Conservation (phyloP, 495 filamentous ascomycete species). For the Penicillium flavigenum region DNA sequence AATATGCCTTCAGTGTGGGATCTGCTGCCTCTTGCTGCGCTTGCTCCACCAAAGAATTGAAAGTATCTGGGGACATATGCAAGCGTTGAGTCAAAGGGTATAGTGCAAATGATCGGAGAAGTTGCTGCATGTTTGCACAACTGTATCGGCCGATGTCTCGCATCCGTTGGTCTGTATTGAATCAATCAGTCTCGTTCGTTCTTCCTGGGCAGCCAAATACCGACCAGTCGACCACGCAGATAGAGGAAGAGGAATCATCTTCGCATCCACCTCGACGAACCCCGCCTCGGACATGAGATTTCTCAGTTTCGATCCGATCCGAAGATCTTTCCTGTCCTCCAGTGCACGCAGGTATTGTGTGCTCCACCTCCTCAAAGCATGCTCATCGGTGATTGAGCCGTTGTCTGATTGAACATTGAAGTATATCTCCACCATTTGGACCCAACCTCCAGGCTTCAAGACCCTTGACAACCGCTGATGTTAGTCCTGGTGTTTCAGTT, state of each 20-base stretch:
- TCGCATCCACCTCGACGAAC: conserved; percentile 67
- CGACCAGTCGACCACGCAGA: conserved; percentile 73
- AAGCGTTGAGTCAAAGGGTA: conserved; percentile 60
- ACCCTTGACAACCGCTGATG: conserved; percentile 40
- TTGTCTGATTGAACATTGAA: conserved; percentile 89
- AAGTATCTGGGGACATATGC: conserved; percentile 61
- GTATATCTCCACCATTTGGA: conserved; percentile 88
- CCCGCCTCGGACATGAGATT: conserved; percentile 65
- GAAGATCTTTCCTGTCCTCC: conserved; percentile 67
- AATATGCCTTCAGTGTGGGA: conserved; percentile 68
- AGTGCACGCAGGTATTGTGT: conserved; percentile 64
- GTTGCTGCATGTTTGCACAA: conserved; percentile 56
- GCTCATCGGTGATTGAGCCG: conserved; percentile 68
- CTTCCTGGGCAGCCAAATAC: conserved; percentile 15
- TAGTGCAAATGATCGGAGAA: conserved; percentile 61
- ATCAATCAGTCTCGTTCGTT: conserved; percentile 6
- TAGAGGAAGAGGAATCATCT: conserved; percentile 70
- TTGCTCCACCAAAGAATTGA: conserved; percentile 62
- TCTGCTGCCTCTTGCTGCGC: conserved; percentile 68
- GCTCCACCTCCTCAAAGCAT: conserved; percentile 75
- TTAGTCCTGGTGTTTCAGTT: conserved; percentile 18
- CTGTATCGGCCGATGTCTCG: conserved; percentile 63
- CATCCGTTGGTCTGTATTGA: conserved; percentile 54
- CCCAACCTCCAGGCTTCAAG: conserved; percentile 74
- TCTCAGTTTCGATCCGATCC: conserved; percentile 63